These are phyloP conservation scores for Tricholoma bakamatsutake DNA, from an alignment of 768 basidiomycete species.

Conservation along the genomic window DNA sequence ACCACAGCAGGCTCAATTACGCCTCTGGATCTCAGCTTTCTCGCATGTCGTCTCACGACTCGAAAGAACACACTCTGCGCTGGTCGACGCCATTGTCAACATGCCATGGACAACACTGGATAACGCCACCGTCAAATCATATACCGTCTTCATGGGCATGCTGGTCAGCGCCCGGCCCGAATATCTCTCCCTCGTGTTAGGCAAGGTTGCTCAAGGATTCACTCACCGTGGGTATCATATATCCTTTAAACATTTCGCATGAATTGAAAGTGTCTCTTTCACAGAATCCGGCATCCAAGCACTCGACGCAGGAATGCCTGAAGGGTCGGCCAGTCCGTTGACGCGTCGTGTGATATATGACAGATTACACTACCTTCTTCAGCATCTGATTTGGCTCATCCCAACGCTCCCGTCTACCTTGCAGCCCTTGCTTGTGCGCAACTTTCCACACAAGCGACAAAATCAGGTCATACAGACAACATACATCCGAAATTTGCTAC, in stretches of 20 bases:
- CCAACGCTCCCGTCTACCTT: slow-evolving; percentile 88
- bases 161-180: slow-evolving; percentile 89
- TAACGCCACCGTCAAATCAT: slow-evolving; percentile 76
- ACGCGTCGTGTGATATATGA: slow-evolving; percentile 83
- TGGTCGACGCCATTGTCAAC: slow-evolving; percentile 82
- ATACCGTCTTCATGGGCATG: slow-evolving; percentile 86
- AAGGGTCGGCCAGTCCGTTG: slow-evolving; percentile 62
- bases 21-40: slow-evolving; percentile 79
- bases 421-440: slow-evolving; percentile 73
- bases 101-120: slow-evolving; percentile 95
- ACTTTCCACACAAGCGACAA: slow-evolving; percentile 94
- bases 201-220: slow-evolving; percentile 78
- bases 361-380: slow-evolving; percentile 80
- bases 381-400: slow-evolving; percentile 81
- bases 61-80: slow-evolving; percentile 68
- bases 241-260: not conserved
- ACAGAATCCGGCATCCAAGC: slow-evolving; percentile 71
- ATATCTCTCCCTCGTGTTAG: slow-evolving; percentile 80
- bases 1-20: slow-evolving; percentile 51
- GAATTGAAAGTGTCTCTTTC: slow-evolving; percentile 5
- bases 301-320: slow-evolving; percentile 49
- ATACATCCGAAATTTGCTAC: slow-evolving; percentile 86
- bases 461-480: slow-evolving; percentile 72
- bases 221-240: slow-evolving; percentile 68
- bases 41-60: slow-evolving; percentile 90